Conservation (phyloP, 257 asterid species). For the Echium plantagineum region DNA sequence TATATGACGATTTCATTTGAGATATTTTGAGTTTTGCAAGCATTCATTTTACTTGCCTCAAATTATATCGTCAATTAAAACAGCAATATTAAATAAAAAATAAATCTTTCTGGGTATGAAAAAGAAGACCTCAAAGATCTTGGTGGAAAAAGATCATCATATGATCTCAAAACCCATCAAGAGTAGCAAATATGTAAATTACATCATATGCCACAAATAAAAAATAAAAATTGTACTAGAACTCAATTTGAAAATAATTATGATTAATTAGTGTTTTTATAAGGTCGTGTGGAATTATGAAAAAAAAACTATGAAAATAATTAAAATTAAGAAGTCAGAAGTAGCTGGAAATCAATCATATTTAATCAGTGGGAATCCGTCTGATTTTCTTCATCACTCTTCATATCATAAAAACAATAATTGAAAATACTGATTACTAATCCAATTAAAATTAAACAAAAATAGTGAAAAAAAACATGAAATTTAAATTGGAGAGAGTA, state of each 20-base stretch:
- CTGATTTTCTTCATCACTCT: slow-evolving; percentile 50
- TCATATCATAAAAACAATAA: slow-evolving; percentile 9
- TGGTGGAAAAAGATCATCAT: slow-evolving; percentile 56
- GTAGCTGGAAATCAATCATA: slow-evolving; percentile 52
- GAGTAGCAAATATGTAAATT: slow-evolving; percentile 62
- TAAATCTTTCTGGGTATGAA: too few relatives aligned
- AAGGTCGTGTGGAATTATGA: too few relatives aligned
- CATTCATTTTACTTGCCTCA: background rate
- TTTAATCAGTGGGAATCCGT: slow-evolving; percentile 65
- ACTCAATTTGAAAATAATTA: too few relatives aligned
- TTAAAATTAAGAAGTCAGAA: slow-evolving; percentile 52
- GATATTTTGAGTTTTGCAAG: background rate
- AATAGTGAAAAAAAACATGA: too few relatives aligned
- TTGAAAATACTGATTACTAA: too few relatives aligned
- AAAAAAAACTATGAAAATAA: too few relatives aligned
- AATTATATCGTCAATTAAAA: background rate
- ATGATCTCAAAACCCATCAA: slow-evolving; percentile 34
- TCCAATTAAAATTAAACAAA: background rate
- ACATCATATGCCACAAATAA: slow-evolving; percentile 40
- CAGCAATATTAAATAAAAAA: background rate
- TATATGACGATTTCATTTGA: background rate
- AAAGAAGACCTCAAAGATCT: slow-evolving; percentile 60
- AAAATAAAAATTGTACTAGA: too few relatives aligned
- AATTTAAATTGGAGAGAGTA: too few relatives aligned
- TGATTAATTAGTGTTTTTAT: too few relatives aligned